phyloP scores from a whole-genome alignment of 352 stramenopile species.

The Aphanomyces astaci region DNA sequence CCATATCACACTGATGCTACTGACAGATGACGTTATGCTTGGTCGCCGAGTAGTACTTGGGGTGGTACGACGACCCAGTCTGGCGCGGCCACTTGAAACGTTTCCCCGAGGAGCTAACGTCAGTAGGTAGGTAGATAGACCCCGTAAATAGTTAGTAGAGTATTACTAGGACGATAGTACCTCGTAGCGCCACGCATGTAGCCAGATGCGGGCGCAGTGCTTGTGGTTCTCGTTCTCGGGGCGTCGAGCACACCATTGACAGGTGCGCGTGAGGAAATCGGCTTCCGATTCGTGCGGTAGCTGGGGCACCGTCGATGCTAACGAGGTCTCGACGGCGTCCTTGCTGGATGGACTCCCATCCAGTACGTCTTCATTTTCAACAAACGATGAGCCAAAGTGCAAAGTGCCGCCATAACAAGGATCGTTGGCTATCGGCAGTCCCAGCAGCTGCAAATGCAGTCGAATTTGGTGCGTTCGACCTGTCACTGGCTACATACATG shows the following conservation, averaged over 20 bases:
- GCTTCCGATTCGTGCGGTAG: conserved; percentile 52
- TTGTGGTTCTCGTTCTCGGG: conserved; percentile 72
- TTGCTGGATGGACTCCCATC: conserved; percentile 20
- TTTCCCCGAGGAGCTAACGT: conserved; percentile 53
- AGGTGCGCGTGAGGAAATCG: conserved; percentile 71
- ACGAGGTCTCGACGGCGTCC: conserved; percentile 27
- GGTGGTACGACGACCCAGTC: conserved; percentile 33
- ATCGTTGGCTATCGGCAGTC: conserved; percentile 95
- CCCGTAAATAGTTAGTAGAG: too few species aligned
- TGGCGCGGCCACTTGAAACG: conserved; percentile 51
- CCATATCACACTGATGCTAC: too few species aligned
- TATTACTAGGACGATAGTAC: conserved; percentile 27
- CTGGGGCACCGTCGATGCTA: conserved; percentile 51
- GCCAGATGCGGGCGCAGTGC: conserved; percentile 80
- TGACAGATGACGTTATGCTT: too few species aligned
- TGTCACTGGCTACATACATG: conserved; percentile 59
- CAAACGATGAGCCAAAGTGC: conserved; percentile 61
- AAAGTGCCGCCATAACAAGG: conserved; percentile 94
- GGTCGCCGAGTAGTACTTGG: not conserved
- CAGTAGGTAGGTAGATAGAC: not conserved
- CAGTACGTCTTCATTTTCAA: conserved; percentile 30
- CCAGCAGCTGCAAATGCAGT: conserved; percentile 90
- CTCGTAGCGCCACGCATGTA: conserved; percentile 83
- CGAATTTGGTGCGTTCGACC: conserved; percentile 97
- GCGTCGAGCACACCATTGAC: conserved; percentile 42